Evolutionary conservation across 2,329 filamentous ascomycete genomes (phyloP).

Genomic region (Stachybotrys chlorohalonatus): DNA sequence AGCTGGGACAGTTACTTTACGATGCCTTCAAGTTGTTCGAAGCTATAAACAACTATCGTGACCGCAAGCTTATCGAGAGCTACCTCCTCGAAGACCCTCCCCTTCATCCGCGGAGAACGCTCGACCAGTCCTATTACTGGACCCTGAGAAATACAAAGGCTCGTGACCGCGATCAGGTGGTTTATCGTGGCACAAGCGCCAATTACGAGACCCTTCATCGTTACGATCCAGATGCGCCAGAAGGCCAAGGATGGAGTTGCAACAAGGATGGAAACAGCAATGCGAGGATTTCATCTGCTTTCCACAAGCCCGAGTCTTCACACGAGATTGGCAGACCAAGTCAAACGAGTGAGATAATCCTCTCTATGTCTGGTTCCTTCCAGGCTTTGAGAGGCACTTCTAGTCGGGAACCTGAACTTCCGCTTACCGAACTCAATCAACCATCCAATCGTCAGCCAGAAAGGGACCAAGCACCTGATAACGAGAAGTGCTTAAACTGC

Average conservation of each 20-base stretch:
- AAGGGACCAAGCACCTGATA: neutral
- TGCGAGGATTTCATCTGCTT: neutral
- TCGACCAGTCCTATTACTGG: constrained; percentile 2
- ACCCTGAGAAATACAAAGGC: neutral
- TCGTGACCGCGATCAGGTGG: constrained; percentile 2
- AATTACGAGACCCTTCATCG: neutral
- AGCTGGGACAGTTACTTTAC: neutral
- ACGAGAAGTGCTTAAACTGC: neutral
- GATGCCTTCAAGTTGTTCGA: constrained; percentile 1
- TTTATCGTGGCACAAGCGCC: constrained; percentile 1
- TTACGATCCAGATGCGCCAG: neutral
- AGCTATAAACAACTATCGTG: constrained; percentile 1
- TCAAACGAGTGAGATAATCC: neutral
- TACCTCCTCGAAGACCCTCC: constrained; percentile 1
- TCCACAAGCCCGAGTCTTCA: neutral
- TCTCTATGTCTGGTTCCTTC: neutral
- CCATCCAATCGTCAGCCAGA: neutral
- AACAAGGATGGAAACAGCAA: neutral
- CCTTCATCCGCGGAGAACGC: neutral
- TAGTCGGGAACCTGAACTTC: neutral
- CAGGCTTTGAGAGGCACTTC: neutral
- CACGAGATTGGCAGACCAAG: neutral
- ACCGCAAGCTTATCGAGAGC: constrained; percentile 1
- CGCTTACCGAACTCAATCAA: neutral
- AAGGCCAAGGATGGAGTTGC: neutral